A percentile compares a stretch with the other conserved stretches of the same genome.
Conservation (phyloP, 352 stramenopile genomes). For the Phytophthora brassicae region DNA sequence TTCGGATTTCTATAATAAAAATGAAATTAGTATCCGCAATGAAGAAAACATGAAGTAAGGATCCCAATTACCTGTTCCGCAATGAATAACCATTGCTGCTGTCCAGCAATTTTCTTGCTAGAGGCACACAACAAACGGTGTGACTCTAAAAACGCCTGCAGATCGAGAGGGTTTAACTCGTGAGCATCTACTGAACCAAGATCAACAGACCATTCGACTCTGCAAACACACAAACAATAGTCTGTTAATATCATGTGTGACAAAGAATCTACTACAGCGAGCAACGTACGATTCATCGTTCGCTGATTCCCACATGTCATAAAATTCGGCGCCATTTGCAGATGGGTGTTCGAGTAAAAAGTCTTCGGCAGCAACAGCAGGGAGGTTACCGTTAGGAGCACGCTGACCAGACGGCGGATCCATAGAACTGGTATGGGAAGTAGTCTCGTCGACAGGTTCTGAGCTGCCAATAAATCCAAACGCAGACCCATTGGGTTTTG, state of each 20-base stretch:
- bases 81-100: conserved; percentile 79
- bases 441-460: conserved; percentile 45
- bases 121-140: conserved; percentile 67
- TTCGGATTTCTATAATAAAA: conserved; percentile 52
- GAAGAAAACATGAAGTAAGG: not conserved
- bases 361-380: conserved; percentile 50
- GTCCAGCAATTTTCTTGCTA: conserved; percentile 75
- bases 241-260: not conserved
- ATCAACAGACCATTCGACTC: conserved; percentile 76
- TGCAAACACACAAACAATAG: conserved; percentile 26
- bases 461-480: conserved; percentile 78
- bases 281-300: conserved; percentile 68
- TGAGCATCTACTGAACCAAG: conserved; percentile 42
- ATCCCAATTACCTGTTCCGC: conserved; percentile 67
- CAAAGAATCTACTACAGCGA: not conserved
- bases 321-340: conserved; percentile 57
- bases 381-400: conserved; percentile 35
- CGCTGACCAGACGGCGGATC: conserved; percentile 49
- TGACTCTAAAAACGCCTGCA: conserved; percentile 63
- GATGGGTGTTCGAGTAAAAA: conserved; percentile 57
- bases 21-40: conserved; percentile 2
- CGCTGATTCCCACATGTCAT: conserved; percentile 77
- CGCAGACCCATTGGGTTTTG: conserved; percentile 45
- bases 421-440: conserved; percentile 44
- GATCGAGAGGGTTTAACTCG: conserved; percentile 53